A percentile compares a stretch with the other conserved stretches of the same genome.
These are phyloP conservation scores for Ampelocalamus luodianensis DNA, from an alignment of 176 grass and related monocot species.

Conservation along the genomic window DNA sequence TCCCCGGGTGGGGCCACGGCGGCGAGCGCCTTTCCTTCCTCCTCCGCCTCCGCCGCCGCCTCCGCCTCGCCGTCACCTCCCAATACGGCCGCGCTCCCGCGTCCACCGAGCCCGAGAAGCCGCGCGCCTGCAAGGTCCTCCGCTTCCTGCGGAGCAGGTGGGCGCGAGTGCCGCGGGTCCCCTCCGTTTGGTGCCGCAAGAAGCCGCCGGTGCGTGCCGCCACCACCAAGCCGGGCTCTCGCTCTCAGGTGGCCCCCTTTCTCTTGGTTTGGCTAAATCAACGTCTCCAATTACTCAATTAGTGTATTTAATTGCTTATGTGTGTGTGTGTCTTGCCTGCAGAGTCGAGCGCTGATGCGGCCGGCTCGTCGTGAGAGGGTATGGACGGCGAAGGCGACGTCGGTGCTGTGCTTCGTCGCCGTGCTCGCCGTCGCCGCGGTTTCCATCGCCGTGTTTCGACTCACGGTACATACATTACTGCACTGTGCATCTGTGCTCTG, in stretches of 20 bases:
- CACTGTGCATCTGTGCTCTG: background rate
- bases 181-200: conserved; percentile 38
- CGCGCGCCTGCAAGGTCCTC: conserved; percentile 9
- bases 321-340: background rate
- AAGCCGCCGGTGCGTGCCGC: background rate
- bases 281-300: background rate
- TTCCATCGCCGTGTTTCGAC: background rate
- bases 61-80: conserved; percentile 48
- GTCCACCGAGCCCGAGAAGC: background rate
- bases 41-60: conserved; percentile 63
- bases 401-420: background rate
- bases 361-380: background rate
- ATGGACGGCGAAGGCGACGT: background rate
- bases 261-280: background rate
- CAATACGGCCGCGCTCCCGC: background rate
- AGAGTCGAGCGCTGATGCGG: background rate
- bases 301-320: background rate
- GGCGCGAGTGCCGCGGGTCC: background rate
- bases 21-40: conserved; percentile 67
- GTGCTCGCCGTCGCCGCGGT: background rate
- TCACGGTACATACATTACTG: conserved; percentile 7
- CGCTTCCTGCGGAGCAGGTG: conserved; percentile 28
- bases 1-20: conserved; percentile 64
- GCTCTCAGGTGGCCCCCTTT: background rate
- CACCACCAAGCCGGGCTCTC: background rate